Evolutionary conservation across 805 yeast species (phyloP).

Genomic region (Saturnispora sanitii): DNA sequence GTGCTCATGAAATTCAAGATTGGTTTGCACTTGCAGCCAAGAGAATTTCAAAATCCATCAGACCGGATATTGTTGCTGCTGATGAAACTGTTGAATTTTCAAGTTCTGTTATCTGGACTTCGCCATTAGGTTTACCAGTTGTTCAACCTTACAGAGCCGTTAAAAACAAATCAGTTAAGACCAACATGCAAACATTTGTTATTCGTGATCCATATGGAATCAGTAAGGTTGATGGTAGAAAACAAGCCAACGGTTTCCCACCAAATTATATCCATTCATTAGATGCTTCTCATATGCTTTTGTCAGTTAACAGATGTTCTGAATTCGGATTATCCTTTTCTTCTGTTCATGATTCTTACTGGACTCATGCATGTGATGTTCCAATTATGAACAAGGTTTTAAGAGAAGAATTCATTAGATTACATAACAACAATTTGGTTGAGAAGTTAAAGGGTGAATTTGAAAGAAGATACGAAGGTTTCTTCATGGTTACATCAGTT

Average conservation of each 20-base stretch:
- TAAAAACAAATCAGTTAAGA: constrained; percentile 55
- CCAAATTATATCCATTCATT: constrained; percentile 92
- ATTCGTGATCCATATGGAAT: constrained; percentile 82
- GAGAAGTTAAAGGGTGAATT: constrained; percentile 67
- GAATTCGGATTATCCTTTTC: constrained; percentile 65
- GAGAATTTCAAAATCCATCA: constrained; percentile 65
- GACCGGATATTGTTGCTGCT: constrained; percentile 51
- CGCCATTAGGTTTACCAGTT: constrained; percentile 90
- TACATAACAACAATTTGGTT: constrained; percentile 69
- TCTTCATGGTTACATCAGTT: constrained; percentile 50
- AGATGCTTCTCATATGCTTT: constrained; percentile 94
- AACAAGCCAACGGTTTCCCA: constrained; percentile 89
- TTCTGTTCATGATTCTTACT: constrained; percentile 93
- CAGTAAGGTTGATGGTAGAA: constrained; percentile 74
- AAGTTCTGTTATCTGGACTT: constrained; percentile 94
- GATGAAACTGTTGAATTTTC: constrained; percentile 51
- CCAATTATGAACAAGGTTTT: constrained; percentile 58
- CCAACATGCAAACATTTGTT: constrained; percentile 79
- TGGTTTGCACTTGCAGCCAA: constrained; percentile 89
- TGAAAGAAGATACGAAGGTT: constrained; percentile 65
- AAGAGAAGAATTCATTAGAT: constrained; percentile 67
- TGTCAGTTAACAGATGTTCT: constrained; percentile 75
- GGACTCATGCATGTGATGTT: constrained; percentile 92
- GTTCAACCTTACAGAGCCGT: constrained; percentile 89
- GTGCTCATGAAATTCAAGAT: constrained; percentile 93